Base-by-base conservation (phyloP, 1,284 basidiomycete genomes). In the Ceratobasidium sp. region DNA sequence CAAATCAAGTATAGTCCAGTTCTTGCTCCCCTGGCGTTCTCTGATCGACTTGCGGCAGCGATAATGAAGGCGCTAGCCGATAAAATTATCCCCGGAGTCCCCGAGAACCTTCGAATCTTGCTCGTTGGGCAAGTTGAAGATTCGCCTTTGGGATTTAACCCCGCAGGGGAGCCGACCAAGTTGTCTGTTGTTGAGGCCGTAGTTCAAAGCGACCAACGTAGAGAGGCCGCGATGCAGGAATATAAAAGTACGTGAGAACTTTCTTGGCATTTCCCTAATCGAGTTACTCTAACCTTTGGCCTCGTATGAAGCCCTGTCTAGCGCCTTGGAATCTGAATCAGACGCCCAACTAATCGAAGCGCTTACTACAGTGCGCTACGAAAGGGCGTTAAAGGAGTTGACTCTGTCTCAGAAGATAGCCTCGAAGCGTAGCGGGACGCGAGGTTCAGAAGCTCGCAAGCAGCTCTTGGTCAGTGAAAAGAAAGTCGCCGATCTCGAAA, bases 381-480 rank as follows among this genome's bases (percentile, higher is more conserved):
- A 78, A 27, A 64, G 85, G 27, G 79, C 84, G 4, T 77, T 81
- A 74, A 79, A 82, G 36, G 81, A 85, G 60, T 79, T 89, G 5
- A 84, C 83, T 1, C 84, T 87, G 45, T 87, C 88, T 27, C 82
- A 85, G 71, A 88, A 88, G 78, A 84, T 88, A 8, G 90, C 91
- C 0, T 80, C 83, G 4, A 84, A 88, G 74, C 83, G 90, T 56
- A 89, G 87, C 31, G 90, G 91, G 0, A 86, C 90, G 8, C 82
- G 89, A 36, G 91, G 90, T 0, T 84, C 86, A 29, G 85, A 86
- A 64, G 91, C 91, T 9, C 83, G 90, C 69, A 87, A 88, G 78
- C 86, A 86, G 9, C 84, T 89, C 53, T 82, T 90, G 50, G 82
- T 82, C 17, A 84, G 85, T 0, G 90, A 91, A 78, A 83, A 82